Conservation (phyloP, 805 yeast species). For the Ascoidea asiatica region DNA sequence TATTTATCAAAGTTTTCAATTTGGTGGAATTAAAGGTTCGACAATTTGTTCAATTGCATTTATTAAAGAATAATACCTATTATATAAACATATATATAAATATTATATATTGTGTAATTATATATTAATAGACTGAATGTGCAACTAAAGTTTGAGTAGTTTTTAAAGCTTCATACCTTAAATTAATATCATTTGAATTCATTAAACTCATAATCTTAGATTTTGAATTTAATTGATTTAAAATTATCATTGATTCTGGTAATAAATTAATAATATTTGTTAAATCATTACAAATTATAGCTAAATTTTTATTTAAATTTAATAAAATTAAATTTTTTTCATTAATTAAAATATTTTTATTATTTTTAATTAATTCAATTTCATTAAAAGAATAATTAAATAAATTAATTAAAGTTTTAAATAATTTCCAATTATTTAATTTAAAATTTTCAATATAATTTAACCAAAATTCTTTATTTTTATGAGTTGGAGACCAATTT, state of each 20-base stretch:
- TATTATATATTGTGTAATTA: too few relatives aligned
- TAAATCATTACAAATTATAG: slow-evolving; percentile 59
- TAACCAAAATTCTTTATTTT: slow-evolving; percentile 78
- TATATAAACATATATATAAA: neutral
- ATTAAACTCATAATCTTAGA: slow-evolving; percentile 73
- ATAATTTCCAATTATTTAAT: slow-evolving; percentile 60
- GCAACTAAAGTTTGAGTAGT: slow-evolving; percentile 92
- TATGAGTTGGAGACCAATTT: slow-evolving; percentile 88
- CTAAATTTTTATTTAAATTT: slow-evolving; percentile 24
- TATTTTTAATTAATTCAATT: slow-evolving; percentile 13
- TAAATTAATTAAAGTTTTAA: slow-evolving; percentile 45
- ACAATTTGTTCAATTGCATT: slow-evolving; percentile 85
- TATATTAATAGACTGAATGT: slow-evolving; percentile 30
- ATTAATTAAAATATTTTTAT: slow-evolving; percentile 16
- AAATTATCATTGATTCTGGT: slow-evolving; percentile 44
- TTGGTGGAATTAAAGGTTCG: slow-evolving; percentile 83
- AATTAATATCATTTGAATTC: slow-evolving; percentile 69
- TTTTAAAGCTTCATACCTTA: slow-evolving; percentile 87
- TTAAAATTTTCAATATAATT: slow-evolving; percentile 69
- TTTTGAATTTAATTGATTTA: slow-evolving; percentile 51
- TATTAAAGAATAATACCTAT: slow-evolving; percentile 19
- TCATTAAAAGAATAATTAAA: slow-evolving; percentile 19
- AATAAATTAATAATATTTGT: slow-evolving; percentile 44
- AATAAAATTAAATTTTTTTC: slow-evolving; percentile 16
- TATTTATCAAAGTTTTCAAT: slow-evolving; percentile 69